Evolutionary conservation across 805 yeast genomes (phyloP).

Genomic region (Spathaspora hagerdaliae): DNA sequence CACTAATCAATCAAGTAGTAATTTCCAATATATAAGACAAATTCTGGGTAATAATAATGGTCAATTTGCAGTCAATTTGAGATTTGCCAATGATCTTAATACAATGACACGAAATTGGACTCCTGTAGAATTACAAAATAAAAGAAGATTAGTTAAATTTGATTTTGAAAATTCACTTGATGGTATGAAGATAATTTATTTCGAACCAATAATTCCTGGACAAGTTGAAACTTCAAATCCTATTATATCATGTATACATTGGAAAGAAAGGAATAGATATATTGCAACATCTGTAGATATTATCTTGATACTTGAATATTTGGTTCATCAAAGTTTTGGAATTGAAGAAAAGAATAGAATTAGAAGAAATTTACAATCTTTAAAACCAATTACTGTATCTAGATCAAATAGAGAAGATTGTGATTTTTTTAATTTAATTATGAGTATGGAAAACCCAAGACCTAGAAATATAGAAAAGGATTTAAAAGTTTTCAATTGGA

Average conservation of each 20-base stretch:
- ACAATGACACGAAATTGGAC: conserved; percentile 46
- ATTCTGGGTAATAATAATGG: background rate
- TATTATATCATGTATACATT: conserved; percentile 56
- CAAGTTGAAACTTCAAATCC: conserved; percentile 38
- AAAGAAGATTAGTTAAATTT: conserved; percentile 49
- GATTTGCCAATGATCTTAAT: conserved; percentile 26
- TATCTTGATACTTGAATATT: conserved; percentile 50
- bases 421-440: conserved; percentile 40
- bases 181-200: conserved; percentile 30
- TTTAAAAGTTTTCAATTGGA: conserved; percentile 64
- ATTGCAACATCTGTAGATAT: conserved; percentile 66
- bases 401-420: conserved; percentile 33
- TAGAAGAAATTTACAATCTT: conserved; percentile 60
- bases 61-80: conserved; percentile 21
- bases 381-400: conserved; percentile 58
- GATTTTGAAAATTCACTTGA: conserved; percentile 31
- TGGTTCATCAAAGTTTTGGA: conserved; percentile 51
- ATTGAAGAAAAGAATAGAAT: conserved; percentile 70
- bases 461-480: conserved; percentile 72
- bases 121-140: conserved; percentile 33
- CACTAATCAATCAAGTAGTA: too few species aligned
- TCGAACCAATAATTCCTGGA: conserved; percentile 30
- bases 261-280: conserved; percentile 44
- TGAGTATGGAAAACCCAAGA: conserved; percentile 59
- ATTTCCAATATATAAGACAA: background rate